Percentiles rank a stretch among this genome's conserved stretches.
Conservation (phyloP, 2,329 filamentous ascomycete species). For the Monilinia polystroma region DNA sequence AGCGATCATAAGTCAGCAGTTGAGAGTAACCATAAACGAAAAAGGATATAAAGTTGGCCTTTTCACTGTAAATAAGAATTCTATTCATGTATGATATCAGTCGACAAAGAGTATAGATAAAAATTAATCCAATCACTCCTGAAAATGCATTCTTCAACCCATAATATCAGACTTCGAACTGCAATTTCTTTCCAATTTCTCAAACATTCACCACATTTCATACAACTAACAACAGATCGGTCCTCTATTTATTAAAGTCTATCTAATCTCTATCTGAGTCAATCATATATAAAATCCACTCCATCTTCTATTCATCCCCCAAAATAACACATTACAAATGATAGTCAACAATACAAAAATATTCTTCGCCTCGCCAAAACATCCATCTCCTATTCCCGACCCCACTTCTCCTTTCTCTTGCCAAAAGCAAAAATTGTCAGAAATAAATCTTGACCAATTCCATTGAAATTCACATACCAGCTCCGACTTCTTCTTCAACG, state of each 20-base stretch:
- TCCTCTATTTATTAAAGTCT: not conserved
- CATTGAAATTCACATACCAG: not conserved
- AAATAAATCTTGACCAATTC: not conserved
- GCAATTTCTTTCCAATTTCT: not conserved
- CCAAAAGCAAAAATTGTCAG: not conserved
- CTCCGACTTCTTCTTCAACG: not conserved
- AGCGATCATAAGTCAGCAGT: constrained; percentile 5
- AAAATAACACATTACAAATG: not conserved
- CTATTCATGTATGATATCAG: constrained; percentile 11
- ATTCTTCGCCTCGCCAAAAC: not conserved
- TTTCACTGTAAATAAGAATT: not conserved
- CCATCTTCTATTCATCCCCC: too few species aligned
- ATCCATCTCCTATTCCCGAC: not conserved
- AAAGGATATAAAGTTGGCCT: not conserved
- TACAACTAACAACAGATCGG: not conserved
- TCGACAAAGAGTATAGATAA: not conserved
- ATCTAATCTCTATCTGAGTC: not conserved
- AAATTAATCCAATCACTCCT: not conserved
- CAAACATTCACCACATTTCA: not conserved
- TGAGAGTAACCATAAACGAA: not conserved
- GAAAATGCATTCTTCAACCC: not conserved
- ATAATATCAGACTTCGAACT: not conserved
- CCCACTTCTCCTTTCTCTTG: not conserved
- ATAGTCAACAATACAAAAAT: not conserved
- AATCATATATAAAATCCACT: not conserved